Evolutionary conservation across 306 rosid species (phyloP).

Genomic region (Vigna reflexopilosa): DNA sequence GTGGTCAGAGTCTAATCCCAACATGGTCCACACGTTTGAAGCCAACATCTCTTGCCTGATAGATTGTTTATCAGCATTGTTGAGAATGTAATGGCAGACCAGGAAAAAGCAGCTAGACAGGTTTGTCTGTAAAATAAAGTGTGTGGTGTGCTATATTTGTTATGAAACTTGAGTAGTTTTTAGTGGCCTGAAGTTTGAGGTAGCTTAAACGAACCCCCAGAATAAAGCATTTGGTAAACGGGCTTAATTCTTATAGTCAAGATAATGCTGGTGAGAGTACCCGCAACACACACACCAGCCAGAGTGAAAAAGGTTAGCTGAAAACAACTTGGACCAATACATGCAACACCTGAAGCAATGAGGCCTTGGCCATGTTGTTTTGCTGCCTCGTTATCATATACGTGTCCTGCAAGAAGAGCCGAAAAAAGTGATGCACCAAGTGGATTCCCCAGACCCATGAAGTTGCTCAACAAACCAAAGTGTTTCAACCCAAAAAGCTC

Average conservation of each 20-base stretch:
- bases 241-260: conserved; percentile 70
- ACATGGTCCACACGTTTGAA: not conserved
- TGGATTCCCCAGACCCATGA: conserved; percentile 76
- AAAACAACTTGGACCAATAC: conserved; percentile 78
- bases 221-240: conserved; percentile 79
- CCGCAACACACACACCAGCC: conserved; percentile 65
- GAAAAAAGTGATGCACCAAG: conserved; percentile 85
- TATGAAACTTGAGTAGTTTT: conserved; percentile 19
- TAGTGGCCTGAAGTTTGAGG: conserved; percentile 54
- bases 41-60: conserved; percentile 20
- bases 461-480: conserved; percentile 71
- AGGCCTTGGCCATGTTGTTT: conserved; percentile 60
- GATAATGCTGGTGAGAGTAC: conserved; percentile 60
- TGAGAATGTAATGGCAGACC: not conserved
- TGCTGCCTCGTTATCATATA: conserved; percentile 75
- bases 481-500: conserved; percentile 82
- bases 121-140: not conserved
- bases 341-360: conserved; percentile 47
- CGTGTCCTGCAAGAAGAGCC: conserved; percentile 71
- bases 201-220: conserved; percentile 79
- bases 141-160: conserved; percentile 27
- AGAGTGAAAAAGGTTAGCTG: conserved; percentile 69
- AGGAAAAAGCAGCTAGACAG: conserved; percentile 12
- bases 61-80: conserved; percentile 9
- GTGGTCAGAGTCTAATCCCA: not conserved